Base-by-base conservation (phyloP, 306 rosid species). In the Adenanthera pavonina region DNA sequence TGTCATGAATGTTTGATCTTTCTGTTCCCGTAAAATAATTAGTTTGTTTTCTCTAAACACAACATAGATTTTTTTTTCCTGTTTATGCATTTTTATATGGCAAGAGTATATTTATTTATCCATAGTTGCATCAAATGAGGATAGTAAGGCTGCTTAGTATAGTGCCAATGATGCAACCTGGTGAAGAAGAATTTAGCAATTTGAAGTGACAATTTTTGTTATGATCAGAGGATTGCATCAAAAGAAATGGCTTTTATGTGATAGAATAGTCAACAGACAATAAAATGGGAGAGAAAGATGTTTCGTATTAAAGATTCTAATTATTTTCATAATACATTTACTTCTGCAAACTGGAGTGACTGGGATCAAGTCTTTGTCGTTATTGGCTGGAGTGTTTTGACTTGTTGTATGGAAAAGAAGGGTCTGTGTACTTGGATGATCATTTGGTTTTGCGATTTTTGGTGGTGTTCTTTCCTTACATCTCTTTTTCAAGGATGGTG, bases 371-470 rank as follows among this genome's bases (percentile, higher is more conserved):
- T 57, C 60, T 74, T 20, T 7, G 36, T 33, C 20, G 15, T 73
- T 64, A 62, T 38, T 72, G 3, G 17, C 69, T 64, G 59, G 46
- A 74, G 25, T 65, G 19, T 48, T 75, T 46, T 66, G 40, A 40
- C 46, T 14, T 68, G 65, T 80, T 36, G 64, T 67, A 35, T 81
- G 30, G 66, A 68, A 81, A 44, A 43, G 59, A 67, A 67, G 40
- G 33, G 19, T 56, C 7, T 43, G 25, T 49, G 13, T 74, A n/a
- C 41, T 71, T 48, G 15, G 59, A 25, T 17, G 13, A 66, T 78
- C 82, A 20, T 36, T 68, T 68, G 65, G 38, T 64, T 74, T 40
- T 64, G 49, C 52, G 40, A 78, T 49, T 69, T 60, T 38, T 13
- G 19, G 84, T 15, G 43, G 16, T 7, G 19, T 73, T 47, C 49